Evolutionary conservation across 805 yeast genomes (phyloP).

Genomic region (Metschnikowia hibisci): DNA sequence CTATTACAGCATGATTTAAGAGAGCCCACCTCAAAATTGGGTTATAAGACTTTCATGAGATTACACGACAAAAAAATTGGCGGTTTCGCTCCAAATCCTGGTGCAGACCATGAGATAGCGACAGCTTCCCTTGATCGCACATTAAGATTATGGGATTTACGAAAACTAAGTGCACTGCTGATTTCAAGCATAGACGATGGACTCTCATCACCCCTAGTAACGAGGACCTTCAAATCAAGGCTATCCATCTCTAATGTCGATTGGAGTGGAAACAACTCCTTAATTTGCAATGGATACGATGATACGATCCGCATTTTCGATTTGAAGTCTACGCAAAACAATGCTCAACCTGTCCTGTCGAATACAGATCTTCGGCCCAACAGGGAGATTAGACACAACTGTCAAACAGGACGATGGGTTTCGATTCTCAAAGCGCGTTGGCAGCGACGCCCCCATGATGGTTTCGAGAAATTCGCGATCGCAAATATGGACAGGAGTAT

Average conservation of each 20-base stretch:
- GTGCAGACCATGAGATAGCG: constrained; percentile 59
- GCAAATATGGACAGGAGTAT: constrained; percentile 89
- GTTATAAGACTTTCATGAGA: constrained; percentile 41
- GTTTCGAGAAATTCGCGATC: constrained; percentile 77
- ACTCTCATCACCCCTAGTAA: constrained; percentile 41
- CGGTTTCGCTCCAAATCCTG: constrained; percentile 78
- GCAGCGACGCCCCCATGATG: constrained; percentile 71
- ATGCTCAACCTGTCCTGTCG: background rate
- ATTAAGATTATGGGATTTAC: constrained; percentile 80
- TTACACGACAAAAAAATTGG: constrained; percentile 91
- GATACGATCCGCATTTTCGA: constrained; percentile 14
- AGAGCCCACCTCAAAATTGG: constrained; percentile 28
- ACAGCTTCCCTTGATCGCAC: constrained; percentile 89
- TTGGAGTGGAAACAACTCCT: constrained; percentile 63
- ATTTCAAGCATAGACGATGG: constrained; percentile 10
- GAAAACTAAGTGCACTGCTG: constrained; percentile 39
- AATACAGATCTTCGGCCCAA: background rate
- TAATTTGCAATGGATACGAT: constrained; percentile 90
- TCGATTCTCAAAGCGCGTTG: constrained; percentile 84
- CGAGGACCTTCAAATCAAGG: constrained; percentile 66
- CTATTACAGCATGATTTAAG: constrained; percentile 74
- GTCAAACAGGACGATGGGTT: constrained; percentile 98
- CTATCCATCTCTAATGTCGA: constrained; percentile 82
- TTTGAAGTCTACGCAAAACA: background rate
- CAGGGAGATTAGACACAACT: constrained; percentile 65